Evolutionary conservation across 1,284 basidiomycete genomes (phyloP), one percentile per base, ranked within the genome.

Genomic region (Ceratobasidium sp.): DNA sequence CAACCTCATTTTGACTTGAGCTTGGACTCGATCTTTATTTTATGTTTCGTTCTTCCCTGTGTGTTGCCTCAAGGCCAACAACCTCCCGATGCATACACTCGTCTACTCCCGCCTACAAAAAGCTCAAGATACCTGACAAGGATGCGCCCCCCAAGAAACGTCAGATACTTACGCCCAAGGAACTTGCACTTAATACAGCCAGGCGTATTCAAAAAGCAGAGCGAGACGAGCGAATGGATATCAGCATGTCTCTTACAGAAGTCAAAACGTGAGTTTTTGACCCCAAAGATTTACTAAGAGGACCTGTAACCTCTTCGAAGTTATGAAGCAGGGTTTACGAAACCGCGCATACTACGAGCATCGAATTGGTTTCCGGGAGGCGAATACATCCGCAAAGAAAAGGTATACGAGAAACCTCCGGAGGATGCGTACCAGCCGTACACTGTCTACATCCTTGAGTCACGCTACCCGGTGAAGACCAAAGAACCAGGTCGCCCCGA

Each of bases 211-310:
- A 63, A 41, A 84, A 83, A 78, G 82, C 84, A 5, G 84, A 84
- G 75, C 80, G 83, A 23, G 84, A 84, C 71, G 84, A 84, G 78
- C 80, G 82, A 43, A 80, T 82, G 75, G 81, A 83, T 71, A 78
- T 85, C n/a, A 82, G 81, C 28, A 73, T 73, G 23, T 76, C 79
- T 3, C 72, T 85, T 38, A 83, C 82, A 3, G 80, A 80, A 11
- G 80, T 80, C 49, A 83, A 81, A 72, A 78, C 77, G 82, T 83
- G 73, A 70, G 82, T 79, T 13, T 18, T 30, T 30, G 28, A 14
- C 8, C 28, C 28, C n/a, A 16, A 58, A 57, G 18, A 57, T 6
- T 57, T 30, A 23, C 14, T 47, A 9, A 28, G 43, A n/a, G 18
- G 23, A 18, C 18, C 16, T 30, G 23, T 63, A 18, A 63, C 44